Evolutionary conservation across 2,329 filamentous ascomycete species (phyloP).

Genomic region (Huntiella bhutanensis): DNA sequence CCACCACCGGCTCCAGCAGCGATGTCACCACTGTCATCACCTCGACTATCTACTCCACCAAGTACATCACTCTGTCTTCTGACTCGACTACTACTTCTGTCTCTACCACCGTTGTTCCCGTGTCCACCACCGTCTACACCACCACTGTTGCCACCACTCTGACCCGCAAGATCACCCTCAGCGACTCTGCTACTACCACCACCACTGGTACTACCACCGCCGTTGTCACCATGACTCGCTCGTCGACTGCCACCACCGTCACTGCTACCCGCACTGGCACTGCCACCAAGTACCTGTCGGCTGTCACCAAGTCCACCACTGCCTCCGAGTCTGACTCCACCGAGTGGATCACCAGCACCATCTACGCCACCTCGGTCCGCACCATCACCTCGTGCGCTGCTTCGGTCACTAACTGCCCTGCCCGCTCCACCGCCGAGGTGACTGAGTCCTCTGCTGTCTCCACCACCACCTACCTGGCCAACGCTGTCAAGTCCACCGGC

Average conservation of each 20-base stretch:
- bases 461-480: slow-evolving; percentile 32
- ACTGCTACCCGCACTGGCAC: background rate
- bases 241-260: slow-evolving; percentile 23
- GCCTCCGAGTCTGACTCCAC: background rate
- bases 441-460: slow-evolving; percentile 16
- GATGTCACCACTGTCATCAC: background rate
- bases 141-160: background rate
- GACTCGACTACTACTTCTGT: background rate
- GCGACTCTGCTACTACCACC: slow-evolving; percentile 22
- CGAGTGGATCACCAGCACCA: background rate
- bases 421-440: background rate
- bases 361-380: slow-evolving; percentile 2
- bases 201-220: slow-evolving; percentile 12
- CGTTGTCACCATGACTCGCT: background rate
- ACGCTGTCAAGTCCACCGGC: background rate
- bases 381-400: slow-evolving; percentile 9
- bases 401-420: slow-evolving; percentile 6
- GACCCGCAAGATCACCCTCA: slow-evolving; percentile 17
- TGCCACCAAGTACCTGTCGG: background rate
- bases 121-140: background rate
- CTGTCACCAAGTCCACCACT: background rate
- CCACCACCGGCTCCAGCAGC: slow-evolving; percentile 20
- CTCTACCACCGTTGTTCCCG: background rate
- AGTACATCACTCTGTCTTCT: slow-evolving; percentile 1
- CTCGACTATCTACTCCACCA: slow-evolving; percentile 4